Conservation (phyloP, 805 yeast genomes). For the Yarrowia sp. region DNA sequence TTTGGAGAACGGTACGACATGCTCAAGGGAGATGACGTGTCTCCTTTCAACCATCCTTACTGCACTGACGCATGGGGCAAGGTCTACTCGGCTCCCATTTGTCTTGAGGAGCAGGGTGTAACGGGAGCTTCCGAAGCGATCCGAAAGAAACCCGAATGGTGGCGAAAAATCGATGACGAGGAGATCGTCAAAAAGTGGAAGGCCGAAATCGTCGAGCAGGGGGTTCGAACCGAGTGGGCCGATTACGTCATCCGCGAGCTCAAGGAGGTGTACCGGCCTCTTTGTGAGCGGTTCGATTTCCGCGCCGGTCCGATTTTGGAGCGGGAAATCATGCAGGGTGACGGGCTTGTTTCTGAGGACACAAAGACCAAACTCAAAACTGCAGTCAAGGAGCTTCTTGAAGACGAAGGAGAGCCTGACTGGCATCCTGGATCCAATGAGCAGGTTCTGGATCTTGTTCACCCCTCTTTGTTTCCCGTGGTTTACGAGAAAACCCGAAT, state of each 20-base stretch:
- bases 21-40: not conserved
- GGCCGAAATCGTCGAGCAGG: constrained; percentile 43
- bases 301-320: constrained; percentile 43
- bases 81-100: not conserved
- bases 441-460: constrained; percentile 53
- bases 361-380: constrained; percentile 42
- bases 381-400: constrained; percentile 38
- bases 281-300: constrained; percentile 40
- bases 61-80: constrained; percentile 2
- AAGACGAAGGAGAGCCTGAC: constrained; percentile 45
- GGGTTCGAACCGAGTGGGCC: constrained; percentile 44
- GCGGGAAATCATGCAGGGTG: constrained; percentile 46
- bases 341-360: constrained; percentile 43
- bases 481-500: constrained; percentile 46
- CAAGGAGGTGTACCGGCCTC: constrained; percentile 46
- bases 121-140: constrained; percentile 39
- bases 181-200: constrained; percentile 48
- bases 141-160: constrained; percentile 49
- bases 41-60: constrained; percentile 16
- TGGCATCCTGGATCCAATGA: constrained; percentile 53
- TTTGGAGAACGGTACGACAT: constrained; percentile 3
- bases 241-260: constrained; percentile 50
- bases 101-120: constrained; percentile 25
- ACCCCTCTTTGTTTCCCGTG: constrained; percentile 54
- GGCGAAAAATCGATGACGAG: constrained; percentile 45